Percentiles rank a stretch among this genome's conserved stretches.
Conservation (phyloP, 306 rosid species). For the Castanea sativa region DNA sequence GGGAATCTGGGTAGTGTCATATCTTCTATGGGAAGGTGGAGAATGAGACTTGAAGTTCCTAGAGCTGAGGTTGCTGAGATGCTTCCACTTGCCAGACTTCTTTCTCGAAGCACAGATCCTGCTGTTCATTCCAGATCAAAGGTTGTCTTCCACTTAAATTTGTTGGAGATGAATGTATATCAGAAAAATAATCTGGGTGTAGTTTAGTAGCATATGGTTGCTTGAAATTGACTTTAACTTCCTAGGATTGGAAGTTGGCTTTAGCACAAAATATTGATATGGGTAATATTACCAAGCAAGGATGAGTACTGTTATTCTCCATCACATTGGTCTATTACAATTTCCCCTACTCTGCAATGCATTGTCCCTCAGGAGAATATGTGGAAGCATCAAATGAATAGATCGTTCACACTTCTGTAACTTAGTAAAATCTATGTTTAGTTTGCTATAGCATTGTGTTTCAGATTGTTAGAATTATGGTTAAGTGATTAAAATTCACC, state of each 20-base stretch:
- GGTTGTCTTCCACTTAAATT: conserved; percentile 49
- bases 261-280: background rate
- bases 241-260: conserved; percentile 3
- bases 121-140: conserved; percentile 83
- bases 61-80: conserved; percentile 91
- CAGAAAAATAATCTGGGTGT: conserved; percentile 7
- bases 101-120: conserved; percentile 85
- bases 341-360: background rate
- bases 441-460: background rate
- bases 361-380: background rate
- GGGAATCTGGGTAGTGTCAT: conserved; percentile 78
- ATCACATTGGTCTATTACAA: background rate
- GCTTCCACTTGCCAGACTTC: conserved; percentile 95
- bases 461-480: too few species aligned
- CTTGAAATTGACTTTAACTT: conserved; percentile 11
- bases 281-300: background rate
- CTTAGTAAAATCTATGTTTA: background rate
- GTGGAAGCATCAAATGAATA: background rate
- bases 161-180: conserved; percentile 14
- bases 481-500: too few species aligned
- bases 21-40: conserved; percentile 98
- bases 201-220: conserved; percentile 10
- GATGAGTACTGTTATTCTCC: background rate
- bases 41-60: conserved; percentile 85
- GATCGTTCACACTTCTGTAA: background rate